phyloP scores from a whole-genome alignment of 2,329 filamentous ascomycete species.

The Alternaria atra region DNA sequence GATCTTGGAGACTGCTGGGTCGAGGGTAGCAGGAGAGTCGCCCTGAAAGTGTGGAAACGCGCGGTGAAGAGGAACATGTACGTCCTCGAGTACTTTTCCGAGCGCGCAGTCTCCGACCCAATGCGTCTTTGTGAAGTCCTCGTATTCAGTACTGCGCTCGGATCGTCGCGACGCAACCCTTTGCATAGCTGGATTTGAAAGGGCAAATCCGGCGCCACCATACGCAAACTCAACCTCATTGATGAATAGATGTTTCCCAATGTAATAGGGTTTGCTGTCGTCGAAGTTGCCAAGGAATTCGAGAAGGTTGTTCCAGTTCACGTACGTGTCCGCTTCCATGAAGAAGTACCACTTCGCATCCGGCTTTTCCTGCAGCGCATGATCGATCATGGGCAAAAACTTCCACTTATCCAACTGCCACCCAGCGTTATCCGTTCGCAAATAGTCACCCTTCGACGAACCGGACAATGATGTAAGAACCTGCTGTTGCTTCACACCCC shows the following conservation, averaged over 20 bases:
- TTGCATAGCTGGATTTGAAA: slow-evolving; percentile 54
- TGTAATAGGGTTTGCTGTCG: slow-evolving; percentile 51
- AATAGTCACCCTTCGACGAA: slow-evolving; percentile 46
- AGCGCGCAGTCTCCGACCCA: slow-evolving; percentile 54
- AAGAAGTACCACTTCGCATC: slow-evolving; percentile 52
- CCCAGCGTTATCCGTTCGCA: slow-evolving; percentile 51
- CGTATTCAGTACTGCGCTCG: slow-evolving; percentile 43
- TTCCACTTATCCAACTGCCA: slow-evolving; percentile 69
- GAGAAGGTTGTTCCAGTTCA: slow-evolving; percentile 52
- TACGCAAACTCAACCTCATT: slow-evolving; percentile 57
- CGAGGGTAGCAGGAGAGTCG: slow-evolving; percentile 54
- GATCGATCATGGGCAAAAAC: slow-evolving; percentile 64
- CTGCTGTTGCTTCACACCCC: slow-evolving; percentile 48
- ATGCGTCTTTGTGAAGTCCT: slow-evolving; percentile 47
- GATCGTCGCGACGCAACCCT: slow-evolving; percentile 46
- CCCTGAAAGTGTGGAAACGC: slow-evolving; percentile 58
- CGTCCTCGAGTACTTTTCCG: slow-evolving; percentile 49
- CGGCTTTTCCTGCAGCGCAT: slow-evolving; percentile 52
- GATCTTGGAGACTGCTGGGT: slow-evolving; percentile 48
- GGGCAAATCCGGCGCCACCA: slow-evolving; percentile 56
- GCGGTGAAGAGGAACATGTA: slow-evolving; percentile 47
- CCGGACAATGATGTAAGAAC: slow-evolving; percentile 44
- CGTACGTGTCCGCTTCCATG: slow-evolving; percentile 50
- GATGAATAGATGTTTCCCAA: slow-evolving; percentile 56
- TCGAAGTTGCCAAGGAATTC: slow-evolving; percentile 53